Evolutionary conservation across 73 alveolate species (phyloP), one percentile per base, ranked within the genome.

Genomic region (Effrenium voratum): DNA sequence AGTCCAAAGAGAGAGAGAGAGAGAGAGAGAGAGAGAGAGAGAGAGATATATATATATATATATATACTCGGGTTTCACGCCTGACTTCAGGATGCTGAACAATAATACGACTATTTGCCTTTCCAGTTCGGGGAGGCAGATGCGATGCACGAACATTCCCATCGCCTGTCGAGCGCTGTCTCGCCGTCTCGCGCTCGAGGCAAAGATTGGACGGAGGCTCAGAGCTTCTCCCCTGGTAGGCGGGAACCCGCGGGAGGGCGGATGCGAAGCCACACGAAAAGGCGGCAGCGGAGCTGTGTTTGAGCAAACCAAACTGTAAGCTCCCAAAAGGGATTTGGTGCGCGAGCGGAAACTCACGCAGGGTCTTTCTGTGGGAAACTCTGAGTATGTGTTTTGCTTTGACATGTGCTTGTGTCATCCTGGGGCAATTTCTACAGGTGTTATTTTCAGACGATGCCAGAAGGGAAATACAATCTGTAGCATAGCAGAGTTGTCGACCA

Each of bases 191-290:
- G 8, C 57, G 15, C 34, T 16, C 38, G 88, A 86, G 95, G 95
- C 63, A 63, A 86, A 75, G 36, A 63, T 86, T 49, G 95, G 95
- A 41, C 55, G 84, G n/a, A 59, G 59, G 38, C 95, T 86, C 36
- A 82, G 81, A 63, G 95, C 95, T 2, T 86, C 95, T 16, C 75
- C 95, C 3, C 77, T 86, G 57, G 95, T 75, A 86, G 95, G 95
- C 46, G 38, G 40, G n/a, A n/a, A n/a, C n/a, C 70, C 0, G 63
- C 8, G 40, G 68, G 55, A 19, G 32, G 10, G 32, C 38, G 4
- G 32, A 13, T 12, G 84, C 44, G 6, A 22, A 50, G 36, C 15
- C 15, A 8, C 19, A 0, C 47, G 47, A 24, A 5, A 8, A 34
- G 5, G 22, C 82, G 16, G 26, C 28, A 10, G 0, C 40, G 40